Evolutionary conservation across 768 basidiomycete genomes (phyloP).

Genomic region (Amanita muscaria): DNA sequence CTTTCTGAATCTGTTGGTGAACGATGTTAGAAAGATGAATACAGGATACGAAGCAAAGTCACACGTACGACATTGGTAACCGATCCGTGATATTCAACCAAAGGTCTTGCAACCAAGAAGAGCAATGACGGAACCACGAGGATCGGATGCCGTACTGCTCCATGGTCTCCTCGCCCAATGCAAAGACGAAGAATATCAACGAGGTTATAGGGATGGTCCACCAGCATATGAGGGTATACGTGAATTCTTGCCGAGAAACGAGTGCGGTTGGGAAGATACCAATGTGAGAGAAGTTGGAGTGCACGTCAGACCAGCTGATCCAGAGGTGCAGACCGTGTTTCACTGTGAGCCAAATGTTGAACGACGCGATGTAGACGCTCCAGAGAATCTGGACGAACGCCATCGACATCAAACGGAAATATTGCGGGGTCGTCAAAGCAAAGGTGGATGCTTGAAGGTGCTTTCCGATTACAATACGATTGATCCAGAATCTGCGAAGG

Average conservation of each 20-base stretch:
- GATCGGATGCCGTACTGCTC: too few species aligned
- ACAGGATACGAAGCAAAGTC: too few species aligned
- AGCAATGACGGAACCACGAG: too few species aligned
- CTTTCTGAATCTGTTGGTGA: too few species aligned
- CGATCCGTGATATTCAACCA: too few species aligned
- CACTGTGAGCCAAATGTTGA: slow-evolving; percentile 28
- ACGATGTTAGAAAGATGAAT: too few species aligned
- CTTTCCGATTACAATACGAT: slow-evolving; percentile 39
- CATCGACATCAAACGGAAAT: slow-evolving; percentile 55
- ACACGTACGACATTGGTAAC: too few species aligned
- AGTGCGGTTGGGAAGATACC: slow-evolving; percentile 24
- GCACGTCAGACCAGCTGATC: slow-evolving; percentile 38
- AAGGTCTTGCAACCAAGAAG: too few species aligned
- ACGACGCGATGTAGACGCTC: slow-evolving; percentile 24
- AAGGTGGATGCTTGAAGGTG: slow-evolving; percentile 29
- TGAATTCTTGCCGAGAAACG: slow-evolving; percentile 13
- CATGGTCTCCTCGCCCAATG: slow-evolving; percentile 38
- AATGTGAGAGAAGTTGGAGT: slow-evolving; percentile 37
- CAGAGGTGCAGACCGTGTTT: slow-evolving; percentile 31
- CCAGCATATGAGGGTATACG: slow-evolving; percentile 14
- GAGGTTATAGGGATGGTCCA: slow-evolving; percentile 24
- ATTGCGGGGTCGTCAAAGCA: slow-evolving; percentile 28
- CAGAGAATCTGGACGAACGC: slow-evolving; percentile 36
- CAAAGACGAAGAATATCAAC: slow-evolving; percentile 50
- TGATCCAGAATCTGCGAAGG: slow-evolving; percentile 31